A percentile compares a stretch with the other conserved stretches of the same genome.
Conservation (phyloP, 2,329 filamentous ascomycete species). For the Fusarium pseudoanthophilum region DNA sequence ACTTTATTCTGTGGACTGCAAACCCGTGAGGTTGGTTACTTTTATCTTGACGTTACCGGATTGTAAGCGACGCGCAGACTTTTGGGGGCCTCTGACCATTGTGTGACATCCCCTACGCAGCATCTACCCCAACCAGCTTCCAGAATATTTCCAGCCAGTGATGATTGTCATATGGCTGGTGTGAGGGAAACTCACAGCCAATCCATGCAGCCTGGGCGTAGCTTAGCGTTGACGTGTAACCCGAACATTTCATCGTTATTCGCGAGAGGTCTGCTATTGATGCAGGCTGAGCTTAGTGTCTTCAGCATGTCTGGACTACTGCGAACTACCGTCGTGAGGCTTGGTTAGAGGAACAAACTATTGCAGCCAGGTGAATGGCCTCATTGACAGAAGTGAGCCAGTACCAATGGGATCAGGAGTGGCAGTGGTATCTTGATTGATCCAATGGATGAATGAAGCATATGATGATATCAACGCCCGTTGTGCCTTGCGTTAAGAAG, state of each 20-base stretch:
- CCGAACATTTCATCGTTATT: not conserved
- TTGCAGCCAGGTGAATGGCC: too few relatives aligned
- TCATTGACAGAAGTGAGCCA: not conserved
- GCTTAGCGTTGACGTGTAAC: not conserved
- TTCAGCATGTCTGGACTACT: not conserved
- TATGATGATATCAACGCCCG: accelerated
- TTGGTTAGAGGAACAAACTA: not conserved
- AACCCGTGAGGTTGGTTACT: accelerated
- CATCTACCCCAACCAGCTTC: not conserved
- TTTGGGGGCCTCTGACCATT: accelerated
- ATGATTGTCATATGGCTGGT: not conserved
- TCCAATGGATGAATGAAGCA: not conserved
- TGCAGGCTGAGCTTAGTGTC: not conserved
- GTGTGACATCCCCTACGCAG: not conserved
- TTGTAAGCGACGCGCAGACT: accelerated
- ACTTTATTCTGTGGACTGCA: not conserved
- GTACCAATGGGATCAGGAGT: not conserved
- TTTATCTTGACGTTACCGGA: not conserved
- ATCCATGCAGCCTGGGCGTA: too few relatives aligned
- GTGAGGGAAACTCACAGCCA: not conserved
- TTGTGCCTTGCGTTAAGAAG: accelerated
- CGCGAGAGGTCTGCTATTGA: not conserved
- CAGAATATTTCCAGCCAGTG: not conserved
- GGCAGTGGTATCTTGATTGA: too few relatives aligned
- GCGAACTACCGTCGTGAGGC: not conserved